Percentiles rank a stretch among this genome's conserved stretches.
phyloP scores from a whole-genome alignment of 208 protist species.

The Leishmania amazonensis region DNA sequence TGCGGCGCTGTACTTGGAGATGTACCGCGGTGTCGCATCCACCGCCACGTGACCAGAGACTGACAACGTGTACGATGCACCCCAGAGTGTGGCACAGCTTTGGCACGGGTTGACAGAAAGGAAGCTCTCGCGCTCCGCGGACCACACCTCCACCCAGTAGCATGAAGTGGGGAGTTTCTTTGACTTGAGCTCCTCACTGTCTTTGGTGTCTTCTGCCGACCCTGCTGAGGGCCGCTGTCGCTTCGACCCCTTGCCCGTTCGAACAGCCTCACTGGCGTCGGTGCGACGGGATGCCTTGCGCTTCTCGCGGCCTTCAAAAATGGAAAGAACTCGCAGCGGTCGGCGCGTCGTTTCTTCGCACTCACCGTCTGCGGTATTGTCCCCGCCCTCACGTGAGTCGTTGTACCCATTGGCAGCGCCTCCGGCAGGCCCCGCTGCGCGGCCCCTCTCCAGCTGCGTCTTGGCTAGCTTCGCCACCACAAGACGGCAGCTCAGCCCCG shows the following conservation, averaged over 20 bases:
- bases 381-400: not conserved
- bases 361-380: constrained; percentile 11
- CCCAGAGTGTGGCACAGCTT: constrained; percentile 77
- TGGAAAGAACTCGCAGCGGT: constrained; percentile 33
- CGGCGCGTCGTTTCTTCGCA: constrained; percentile 4
- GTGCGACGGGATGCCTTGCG: constrained; percentile 6
- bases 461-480: constrained; percentile 43
- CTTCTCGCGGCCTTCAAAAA: constrained; percentile 36
- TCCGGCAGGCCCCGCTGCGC: not conserved
- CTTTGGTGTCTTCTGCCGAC: constrained; percentile 2
- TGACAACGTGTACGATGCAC: constrained; percentile 84
- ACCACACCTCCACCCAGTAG: constrained; percentile 92
- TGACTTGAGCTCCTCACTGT: constrained; percentile 33
- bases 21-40: constrained; percentile 86
- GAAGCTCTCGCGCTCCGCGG: constrained; percentile 68
- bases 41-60: constrained; percentile 64
- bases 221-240: constrained; percentile 12
- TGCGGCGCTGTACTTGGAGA: constrained; percentile 74
- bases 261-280: not conserved
- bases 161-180: constrained; percentile 72
- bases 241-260: constrained; percentile 7
- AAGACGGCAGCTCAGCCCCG: constrained; percentile 47
- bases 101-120: constrained; percentile 86
- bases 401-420: not conserved
- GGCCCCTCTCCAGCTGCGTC: constrained; percentile 15